Base-by-base conservation (phyloP, 352 stramenopile genomes). In the Globisporangium sylvaticum region DNA sequence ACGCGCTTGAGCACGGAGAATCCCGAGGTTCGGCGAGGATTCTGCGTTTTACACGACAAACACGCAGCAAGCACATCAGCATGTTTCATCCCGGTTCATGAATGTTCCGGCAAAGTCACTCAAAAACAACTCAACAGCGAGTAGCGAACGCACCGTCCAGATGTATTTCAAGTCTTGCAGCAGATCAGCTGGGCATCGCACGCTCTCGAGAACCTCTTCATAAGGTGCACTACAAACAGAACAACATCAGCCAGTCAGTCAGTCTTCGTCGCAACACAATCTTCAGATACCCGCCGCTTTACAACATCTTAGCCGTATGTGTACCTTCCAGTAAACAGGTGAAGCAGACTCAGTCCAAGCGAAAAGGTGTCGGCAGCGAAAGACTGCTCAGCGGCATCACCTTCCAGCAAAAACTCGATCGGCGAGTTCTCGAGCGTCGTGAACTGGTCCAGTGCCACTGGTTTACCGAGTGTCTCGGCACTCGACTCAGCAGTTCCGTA, bases 391-490 rank as follows among this genome's bases (percentile, higher is more conserved):
- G 96, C 92, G 5, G 75, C 74, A 69, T 98, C 90, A 32, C 98
- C 98, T 52, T 97, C 75, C 37, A 99, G 81, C 9, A 99, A 74
- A 58, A 97, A 98, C 53, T 99, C 98, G 24, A 97, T 83, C 2
- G 98, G 94, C 15, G 95, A 95, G 73, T 99, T 99, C 74, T 99
- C 98, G 20, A 99, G 77, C 20, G 98, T 99, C 31, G 97, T 98
- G 70, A 99, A 99, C 60, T 95, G 96, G 42, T 96, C 94, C 48
- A 98, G 80, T 4, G 84, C 96, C 3, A 99, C 90, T 1, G 89
- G 89, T 60, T 93, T 83, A n/a, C 90, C 94, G 55, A 98, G 79
- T 27, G 84, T 94, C 15, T 93, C 88, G 1, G 71, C 69, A 58
- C 90, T 87, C 29, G 98, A 92, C 66, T 98, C 92, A 6, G 97